Conservation (phyloP, 768 basidiomycete genomes). For the Dendrothele bispora region DNA sequence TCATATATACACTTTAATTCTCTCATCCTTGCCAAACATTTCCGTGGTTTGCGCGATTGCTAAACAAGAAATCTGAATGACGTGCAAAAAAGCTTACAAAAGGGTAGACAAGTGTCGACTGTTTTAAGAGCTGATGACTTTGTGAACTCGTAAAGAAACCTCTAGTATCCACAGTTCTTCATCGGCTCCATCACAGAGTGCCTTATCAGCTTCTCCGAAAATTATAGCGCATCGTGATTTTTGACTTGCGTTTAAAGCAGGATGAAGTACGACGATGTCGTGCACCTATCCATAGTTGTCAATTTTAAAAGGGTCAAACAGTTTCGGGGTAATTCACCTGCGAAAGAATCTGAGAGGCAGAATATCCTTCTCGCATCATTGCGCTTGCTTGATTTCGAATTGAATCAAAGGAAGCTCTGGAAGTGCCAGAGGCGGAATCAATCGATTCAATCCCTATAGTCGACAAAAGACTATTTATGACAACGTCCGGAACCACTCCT, state of each 20-base stretch:
- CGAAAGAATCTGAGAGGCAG: conserved; percentile 82
- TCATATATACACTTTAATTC: no score
- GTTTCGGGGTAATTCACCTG: conserved; percentile 59
- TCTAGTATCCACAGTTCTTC: conserved; percentile 96
- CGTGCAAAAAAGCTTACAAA: no score
- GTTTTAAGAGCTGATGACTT: no score
- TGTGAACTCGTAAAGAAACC: conserved; percentile 77
- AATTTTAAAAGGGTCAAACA: conserved; percentile 17
- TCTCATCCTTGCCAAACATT: no score
- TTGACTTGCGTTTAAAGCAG: conserved; percentile 73
- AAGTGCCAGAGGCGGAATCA: conserved; percentile 48
- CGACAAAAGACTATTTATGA: conserved; percentile 67
- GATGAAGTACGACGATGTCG: conserved; percentile 84
- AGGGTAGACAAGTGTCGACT: no score
- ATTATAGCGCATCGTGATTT: conserved; percentile 80
- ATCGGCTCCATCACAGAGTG: conserved; percentile 92
- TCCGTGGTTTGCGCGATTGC: no score
- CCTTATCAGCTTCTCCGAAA: conserved; percentile 95
- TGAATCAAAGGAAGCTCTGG: conserved; percentile 50
- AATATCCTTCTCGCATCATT: conserved; percentile 87
- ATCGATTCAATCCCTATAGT: conserved; percentile 76
- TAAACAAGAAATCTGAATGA: no score
- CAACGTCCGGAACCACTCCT: conserved; percentile 81
- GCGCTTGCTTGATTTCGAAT: conserved; percentile 73
- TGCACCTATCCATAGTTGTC: conserved; percentile 66